phyloP scores from a whole-genome alignment of 208 protist genomes.

The Entamoeba invadens region DNA sequence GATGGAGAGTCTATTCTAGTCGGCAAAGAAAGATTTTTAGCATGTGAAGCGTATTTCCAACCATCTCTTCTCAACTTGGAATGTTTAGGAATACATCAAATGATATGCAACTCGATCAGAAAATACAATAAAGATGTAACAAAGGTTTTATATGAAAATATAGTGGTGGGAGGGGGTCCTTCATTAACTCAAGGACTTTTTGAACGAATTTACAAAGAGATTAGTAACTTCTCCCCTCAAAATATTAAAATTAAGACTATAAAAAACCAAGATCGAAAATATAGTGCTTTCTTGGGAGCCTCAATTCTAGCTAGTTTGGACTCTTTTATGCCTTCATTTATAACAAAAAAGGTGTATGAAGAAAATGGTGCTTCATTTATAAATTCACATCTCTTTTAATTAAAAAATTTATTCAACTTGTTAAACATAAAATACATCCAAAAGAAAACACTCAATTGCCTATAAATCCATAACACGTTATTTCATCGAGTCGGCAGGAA shows the following conservation, averaged over 20 bases:
- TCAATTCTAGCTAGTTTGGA: slow-evolving; percentile 82
- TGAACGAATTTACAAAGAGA: too few relatives aligned
- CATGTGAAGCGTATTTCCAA: not conserved
- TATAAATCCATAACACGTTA: too few relatives aligned
- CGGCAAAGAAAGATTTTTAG: not conserved
- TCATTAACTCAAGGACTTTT: too few relatives aligned
- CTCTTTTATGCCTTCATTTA: slow-evolving; percentile 87
- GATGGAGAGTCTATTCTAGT: not conserved
- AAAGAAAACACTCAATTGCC: too few relatives aligned
- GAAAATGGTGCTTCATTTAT: slow-evolving; percentile 68
- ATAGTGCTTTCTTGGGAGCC: slow-evolving; percentile 84
- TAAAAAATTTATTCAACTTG: not conserved
- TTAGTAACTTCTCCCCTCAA: too few relatives aligned
- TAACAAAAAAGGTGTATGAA: slow-evolving; percentile 91
- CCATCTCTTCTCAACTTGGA: not conserved
- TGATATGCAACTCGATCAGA: not conserved
- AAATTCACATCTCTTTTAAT: not conserved
- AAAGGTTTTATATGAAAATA: too few relatives aligned
- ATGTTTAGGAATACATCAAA: not conserved
- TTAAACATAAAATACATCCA: too few relatives aligned
- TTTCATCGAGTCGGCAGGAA: too few relatives aligned
- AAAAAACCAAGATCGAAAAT: slow-evolving; percentile 58
- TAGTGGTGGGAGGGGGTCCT: too few relatives aligned
- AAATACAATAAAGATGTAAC: too few relatives aligned
- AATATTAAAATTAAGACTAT: slow-evolving; percentile 58